These are phyloP conservation scores for Coelastrella sp. DNA, from an alignment of 139 green algal genomes.

Conservation along the genomic window DNA sequence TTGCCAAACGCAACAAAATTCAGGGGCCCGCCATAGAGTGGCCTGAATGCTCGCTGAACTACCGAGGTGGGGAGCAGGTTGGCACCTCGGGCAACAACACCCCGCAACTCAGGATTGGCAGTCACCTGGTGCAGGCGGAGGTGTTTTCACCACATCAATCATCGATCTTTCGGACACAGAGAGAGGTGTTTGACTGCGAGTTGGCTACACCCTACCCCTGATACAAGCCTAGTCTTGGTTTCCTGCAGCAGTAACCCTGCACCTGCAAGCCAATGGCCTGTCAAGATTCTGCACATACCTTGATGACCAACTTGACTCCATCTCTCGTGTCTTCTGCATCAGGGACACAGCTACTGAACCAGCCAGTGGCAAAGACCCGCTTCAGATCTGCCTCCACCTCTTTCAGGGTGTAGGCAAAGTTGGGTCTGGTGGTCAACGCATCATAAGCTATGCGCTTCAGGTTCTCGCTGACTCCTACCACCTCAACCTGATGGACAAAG, in stretches of 20 bases:
- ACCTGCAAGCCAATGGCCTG: too few species aligned
- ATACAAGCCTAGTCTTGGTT: too few species aligned
- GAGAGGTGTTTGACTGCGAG: too few species aligned
- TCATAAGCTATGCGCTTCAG: constrained; percentile 74
- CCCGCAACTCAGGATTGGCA: constrained; percentile 83
- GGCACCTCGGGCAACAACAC: constrained; percentile 80
- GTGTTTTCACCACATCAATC: too few species aligned
- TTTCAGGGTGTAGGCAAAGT: constrained; percentile 92
- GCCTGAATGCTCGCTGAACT: constrained; percentile 85
- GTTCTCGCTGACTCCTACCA: constrained; percentile 80
- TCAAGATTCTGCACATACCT: constrained; percentile 63
- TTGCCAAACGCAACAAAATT: constrained; percentile 79
- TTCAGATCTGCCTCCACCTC: constrained; percentile 88
- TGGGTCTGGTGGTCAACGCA: constrained; percentile 84
- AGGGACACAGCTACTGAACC: constrained; percentile 81
- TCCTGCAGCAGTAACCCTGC: too few species aligned
- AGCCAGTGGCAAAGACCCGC: constrained; percentile 88
- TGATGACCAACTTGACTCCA: constrained; percentile 90
- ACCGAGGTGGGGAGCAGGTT: constrained; percentile 84
- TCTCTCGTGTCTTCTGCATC: constrained; percentile 94
- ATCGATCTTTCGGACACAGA: too few species aligned
- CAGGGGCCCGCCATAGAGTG: constrained; percentile 83
- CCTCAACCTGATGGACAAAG: constrained; percentile 70
- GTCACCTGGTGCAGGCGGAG: constrained; percentile 62
- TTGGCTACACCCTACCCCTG: too few species aligned